phyloP scores from a whole-genome alignment of 768 basidiomycete species.

The Phlebiopsis flavidoalba region DNA sequence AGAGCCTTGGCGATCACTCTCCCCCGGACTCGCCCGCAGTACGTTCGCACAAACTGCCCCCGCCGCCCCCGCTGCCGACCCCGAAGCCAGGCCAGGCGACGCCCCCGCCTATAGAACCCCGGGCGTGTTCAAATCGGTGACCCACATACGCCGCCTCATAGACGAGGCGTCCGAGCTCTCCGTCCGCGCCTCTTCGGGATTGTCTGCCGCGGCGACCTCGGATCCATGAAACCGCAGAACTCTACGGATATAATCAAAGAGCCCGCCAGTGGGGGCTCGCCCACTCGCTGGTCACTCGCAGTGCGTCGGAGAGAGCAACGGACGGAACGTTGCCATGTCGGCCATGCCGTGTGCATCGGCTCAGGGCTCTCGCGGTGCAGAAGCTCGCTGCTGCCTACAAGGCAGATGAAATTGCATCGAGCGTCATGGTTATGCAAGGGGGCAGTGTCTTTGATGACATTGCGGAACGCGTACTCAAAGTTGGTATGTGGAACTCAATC shows the following conservation, averaged over 20 bases:
- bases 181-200: constrained; percentile 80
- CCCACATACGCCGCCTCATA: constrained; percentile 72
- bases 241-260: constrained; percentile 35
- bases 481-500: constrained; percentile 37
- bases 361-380: constrained; percentile 79
- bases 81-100: constrained; percentile 62
- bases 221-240: constrained; percentile 54
- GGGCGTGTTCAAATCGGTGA: constrained; percentile 76
- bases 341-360: constrained; percentile 76
- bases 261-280: constrained; percentile 61
- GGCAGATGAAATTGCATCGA: constrained; percentile 86
- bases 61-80: constrained; percentile 42
- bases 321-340: constrained; percentile 78
- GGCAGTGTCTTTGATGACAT: constrained; percentile 90
- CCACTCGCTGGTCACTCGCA: constrained; percentile 60
- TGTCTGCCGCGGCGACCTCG: constrained; percentile 72
- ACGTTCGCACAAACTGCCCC: constrained; percentile 24
- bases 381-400: constrained; percentile 84
- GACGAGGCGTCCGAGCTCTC: constrained; percentile 89
- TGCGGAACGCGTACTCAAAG: constrained; percentile 79
- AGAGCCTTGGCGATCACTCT: constrained; percentile 34
- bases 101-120: constrained; percentile 83
- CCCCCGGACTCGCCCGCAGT: constrained; percentile 26
- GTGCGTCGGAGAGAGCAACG: constrained; percentile 52
- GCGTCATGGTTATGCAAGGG: constrained; percentile 94